Evolutionary conservation across 176 grass and related monocot species (phyloP).

Genomic region (Oryza glaberrima): DNA sequence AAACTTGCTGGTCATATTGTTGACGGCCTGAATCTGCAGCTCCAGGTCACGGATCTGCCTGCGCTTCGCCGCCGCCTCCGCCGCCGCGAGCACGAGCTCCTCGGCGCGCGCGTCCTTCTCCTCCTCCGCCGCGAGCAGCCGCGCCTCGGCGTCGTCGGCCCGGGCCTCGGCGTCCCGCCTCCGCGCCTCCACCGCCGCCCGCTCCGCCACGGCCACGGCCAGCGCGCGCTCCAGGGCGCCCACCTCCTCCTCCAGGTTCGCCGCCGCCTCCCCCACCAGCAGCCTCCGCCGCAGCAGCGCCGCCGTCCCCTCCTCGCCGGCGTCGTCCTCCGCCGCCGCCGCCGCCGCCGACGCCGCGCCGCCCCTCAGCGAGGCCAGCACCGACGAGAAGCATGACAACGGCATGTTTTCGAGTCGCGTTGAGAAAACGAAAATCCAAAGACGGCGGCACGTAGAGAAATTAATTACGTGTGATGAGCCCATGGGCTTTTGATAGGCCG

Average conservation of each 20-base stretch:
- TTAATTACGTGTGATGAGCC: no score
- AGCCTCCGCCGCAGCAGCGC: slow-evolving; percentile 12
- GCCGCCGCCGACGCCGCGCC: no score
- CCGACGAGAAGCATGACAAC: slow-evolving; percentile 43
- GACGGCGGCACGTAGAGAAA: no score
- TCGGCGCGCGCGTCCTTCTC: slow-evolving; percentile 9
- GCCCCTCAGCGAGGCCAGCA: slow-evolving; percentile 32
- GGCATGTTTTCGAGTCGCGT: not conserved
- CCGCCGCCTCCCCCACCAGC: not conserved
- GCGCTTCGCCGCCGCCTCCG: slow-evolving; percentile 25
- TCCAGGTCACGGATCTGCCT: slow-evolving; percentile 33
- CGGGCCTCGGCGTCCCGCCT: not conserved
- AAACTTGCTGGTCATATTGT: slow-evolving; percentile 35
- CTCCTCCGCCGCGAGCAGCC: not conserved
- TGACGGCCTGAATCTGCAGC: slow-evolving; percentile 27
- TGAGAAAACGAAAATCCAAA: no score
- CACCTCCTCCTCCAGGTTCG: slow-evolving; percentile 40
- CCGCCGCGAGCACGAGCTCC: slow-evolving; percentile 26
- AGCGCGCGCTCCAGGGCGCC: slow-evolving; percentile 32
- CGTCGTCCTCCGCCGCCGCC: not conserved
- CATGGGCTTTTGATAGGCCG: no score
- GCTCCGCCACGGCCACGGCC: not conserved
- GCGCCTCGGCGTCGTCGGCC: slow-evolving; percentile 7
- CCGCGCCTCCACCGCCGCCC: slow-evolving; percentile 12
- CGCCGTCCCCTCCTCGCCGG: not conserved